Base-by-base conservation (phyloP, 1,139 yeast genomes). In the Yamadazyma siamensis region DNA sequence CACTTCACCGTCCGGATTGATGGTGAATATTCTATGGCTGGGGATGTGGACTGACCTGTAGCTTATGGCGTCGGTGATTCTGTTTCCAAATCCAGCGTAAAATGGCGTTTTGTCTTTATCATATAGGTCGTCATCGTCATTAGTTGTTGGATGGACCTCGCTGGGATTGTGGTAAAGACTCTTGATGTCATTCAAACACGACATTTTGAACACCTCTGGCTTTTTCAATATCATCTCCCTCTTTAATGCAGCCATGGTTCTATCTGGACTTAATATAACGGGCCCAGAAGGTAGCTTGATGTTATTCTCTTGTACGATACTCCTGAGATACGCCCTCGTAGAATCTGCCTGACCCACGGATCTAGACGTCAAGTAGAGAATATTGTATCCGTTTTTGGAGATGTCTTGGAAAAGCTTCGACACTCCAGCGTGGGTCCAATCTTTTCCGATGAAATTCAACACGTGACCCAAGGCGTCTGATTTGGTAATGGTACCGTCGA, bases 401-500 rank as follows among this genome's bases (percentile, higher is more conserved):
- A 94, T 91, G 55, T 94, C 98, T 16, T 78, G 79, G 55, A 89
- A 94, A 38, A 94, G 64, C 46, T 80, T 81, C 2, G 96, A 96
- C 25, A 94, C 98, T 15, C 98, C 99, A 1, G 80, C 76, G 54
- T 94, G 99, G 0, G 98, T 94, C 98, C 98, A 94, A 60, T 94
- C 99, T 44, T 88, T 75, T 3, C 99, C 99, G 28, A 94, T 67
- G 75, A 91, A 80, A 21, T 94, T 89, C 54, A 91, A 65, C 2
- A 94, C 94, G 59, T 94, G 99, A 4, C 99, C 99, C 47, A 94
- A 65, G 0, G 98, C 98, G 62, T 94, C 99, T 0, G 96, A 87
- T 55, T 88, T 88, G 16, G 99, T 94, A 43, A 94, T 94, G 2
- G 99, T 94, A 12, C 99, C 99, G 56, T 94, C 99, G 39, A 94